These are phyloP conservation scores for Dichomitus squalens DNA, from an alignment of 1,284 basidiomycete genomes.

Conservation along the genomic window DNA sequence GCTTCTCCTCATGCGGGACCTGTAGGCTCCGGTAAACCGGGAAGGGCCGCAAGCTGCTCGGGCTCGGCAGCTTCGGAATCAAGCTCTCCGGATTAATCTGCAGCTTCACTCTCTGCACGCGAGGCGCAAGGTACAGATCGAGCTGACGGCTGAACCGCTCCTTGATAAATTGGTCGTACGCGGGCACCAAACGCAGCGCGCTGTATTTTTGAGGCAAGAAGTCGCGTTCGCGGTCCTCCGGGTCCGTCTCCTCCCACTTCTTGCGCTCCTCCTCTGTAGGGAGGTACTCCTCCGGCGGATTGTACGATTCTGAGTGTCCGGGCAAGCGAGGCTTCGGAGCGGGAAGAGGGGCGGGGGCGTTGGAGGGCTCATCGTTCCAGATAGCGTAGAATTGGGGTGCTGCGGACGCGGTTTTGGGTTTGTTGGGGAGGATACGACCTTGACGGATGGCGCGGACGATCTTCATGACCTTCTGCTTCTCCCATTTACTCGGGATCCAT, in stretches of 20 bases:
- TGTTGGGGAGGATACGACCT: conserved; percentile 91
- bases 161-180: conserved; percentile 91
- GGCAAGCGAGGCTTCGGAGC: conserved; percentile 93
- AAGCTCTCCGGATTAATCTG: conserved; percentile 91
- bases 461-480: conserved; percentile 99
- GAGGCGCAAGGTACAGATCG: conserved; percentile 96
- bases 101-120: conserved; percentile 85
- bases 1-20: conserved; percentile 71
- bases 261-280: conserved; percentile 86
- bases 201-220: conserved; percentile 90
- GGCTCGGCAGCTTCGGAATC: conserved; percentile 95
- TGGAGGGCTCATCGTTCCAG: conserved; percentile 78
- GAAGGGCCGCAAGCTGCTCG: conserved; percentile 92
- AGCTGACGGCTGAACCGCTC: conserved; percentile 94
- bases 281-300: conserved; percentile 97
- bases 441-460: conserved; percentile 98
- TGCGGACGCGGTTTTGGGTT: conserved; percentile 73
- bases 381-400: conserved; percentile 87
- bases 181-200: conserved; percentile 88
- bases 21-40: conserved; percentile 83
- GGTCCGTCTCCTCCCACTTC: conserved; percentile 85
- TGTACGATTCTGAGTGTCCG: conserved; percentile 95
- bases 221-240: conserved; percentile 90
- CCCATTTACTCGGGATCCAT: conserved; percentile 99
- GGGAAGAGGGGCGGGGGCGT: conserved; percentile 80